phyloP scores from a whole-genome alignment of 129 eudicot species.

The Lactuca saligna region DNA sequence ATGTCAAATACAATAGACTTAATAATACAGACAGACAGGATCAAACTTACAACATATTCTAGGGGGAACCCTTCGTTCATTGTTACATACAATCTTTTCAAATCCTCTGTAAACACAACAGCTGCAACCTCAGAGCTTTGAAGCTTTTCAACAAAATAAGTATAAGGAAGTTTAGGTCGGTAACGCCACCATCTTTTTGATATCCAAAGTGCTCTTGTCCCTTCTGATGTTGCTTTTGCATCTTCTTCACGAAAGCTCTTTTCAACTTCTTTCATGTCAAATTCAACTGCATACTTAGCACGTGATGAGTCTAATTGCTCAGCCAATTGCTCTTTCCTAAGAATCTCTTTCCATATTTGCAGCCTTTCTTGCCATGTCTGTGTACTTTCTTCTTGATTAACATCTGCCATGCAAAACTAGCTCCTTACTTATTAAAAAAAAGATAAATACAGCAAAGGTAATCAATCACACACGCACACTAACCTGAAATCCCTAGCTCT shows the following conservation, averaged over 20 bases:
- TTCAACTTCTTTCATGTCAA: slow-evolving; percentile 96
- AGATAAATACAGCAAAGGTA: not conserved
- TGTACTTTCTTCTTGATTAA: slow-evolving; percentile 42
- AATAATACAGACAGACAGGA: not conserved
- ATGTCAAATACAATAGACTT: no score
- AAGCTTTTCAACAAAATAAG: slow-evolving; percentile 93
- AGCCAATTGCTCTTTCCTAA: slow-evolving; percentile 69
- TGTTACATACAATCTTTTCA: slow-evolving; percentile 80
- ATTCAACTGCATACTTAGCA: slow-evolving; percentile 79
- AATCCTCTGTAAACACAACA: slow-evolving; percentile 87
- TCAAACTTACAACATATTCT: slow-evolving; percentile 71
- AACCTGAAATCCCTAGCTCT: slow-evolving; percentile 69
- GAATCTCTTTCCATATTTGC: slow-evolving; percentile 66
- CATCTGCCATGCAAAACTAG: slow-evolving; percentile 23
- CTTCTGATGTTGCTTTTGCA: slow-evolving; percentile 49
- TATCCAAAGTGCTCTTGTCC: slow-evolving; percentile 87
- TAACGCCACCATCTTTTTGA: slow-evolving; percentile 99
- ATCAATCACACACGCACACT: slow-evolving; percentile 3
- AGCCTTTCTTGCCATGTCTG: slow-evolving; percentile 94
- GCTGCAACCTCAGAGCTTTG: slow-evolving; percentile 93
- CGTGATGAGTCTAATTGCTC: slow-evolving; percentile 60
- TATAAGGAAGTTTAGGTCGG: slow-evolving; percentile 97
- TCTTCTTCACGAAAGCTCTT: slow-evolving; percentile 92
- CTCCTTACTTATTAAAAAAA: not conserved
- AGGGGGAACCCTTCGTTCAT: slow-evolving; percentile 98